Base-by-base conservation (phyloP, 129 eudicot species). In the Dittrichia graveolens region DNA sequence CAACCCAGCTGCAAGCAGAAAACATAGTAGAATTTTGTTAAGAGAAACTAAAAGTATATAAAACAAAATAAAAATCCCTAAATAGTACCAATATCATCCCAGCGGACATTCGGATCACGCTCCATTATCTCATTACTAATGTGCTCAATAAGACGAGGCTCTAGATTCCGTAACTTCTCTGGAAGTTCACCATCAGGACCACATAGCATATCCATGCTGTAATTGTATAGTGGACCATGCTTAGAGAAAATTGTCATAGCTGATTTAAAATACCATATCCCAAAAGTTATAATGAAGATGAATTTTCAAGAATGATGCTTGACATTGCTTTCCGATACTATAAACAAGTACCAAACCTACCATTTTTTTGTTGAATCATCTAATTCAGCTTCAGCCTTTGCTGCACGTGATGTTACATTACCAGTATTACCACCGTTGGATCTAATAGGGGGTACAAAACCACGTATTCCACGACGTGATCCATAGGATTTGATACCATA, bases 141-240 rank as follows among this genome's bases (percentile, higher is more conserved):
- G 75, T 90, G 96, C 74, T 95, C 97, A 76, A 95, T 86, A 49
- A 95, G 96, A 40, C 91, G 91, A 71, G 97, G 99, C 79, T 90
- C 97, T 80, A 95, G 45, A 80, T 95, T 95, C 81, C 87, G 79
- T 69, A 90, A 81, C 79, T 90, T 95, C 71, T 95, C 97, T 12
- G 99, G 99, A 81, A 95, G 83, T 77, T 90, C 96, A 55, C 97
- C 99, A 90, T 90, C 99, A 69, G 99, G 96, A 61, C 99, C 99
- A 85, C 96, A 83, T 64, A 95, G 76, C 86, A 83, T 48, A 37
- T 95, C 97, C 91, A 95, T 53, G 81, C 99, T 90, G 74, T 71
- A 47, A 78, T 24, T 53, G 40, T 50, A 66, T 38, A 44, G 54
- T 18, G 15, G 47, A 69, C 45, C 15, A 52, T 35, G 78, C 37